Base-by-base conservation (phyloP, 257 asterid genomes). In the Ligustrum vulgare region DNA sequence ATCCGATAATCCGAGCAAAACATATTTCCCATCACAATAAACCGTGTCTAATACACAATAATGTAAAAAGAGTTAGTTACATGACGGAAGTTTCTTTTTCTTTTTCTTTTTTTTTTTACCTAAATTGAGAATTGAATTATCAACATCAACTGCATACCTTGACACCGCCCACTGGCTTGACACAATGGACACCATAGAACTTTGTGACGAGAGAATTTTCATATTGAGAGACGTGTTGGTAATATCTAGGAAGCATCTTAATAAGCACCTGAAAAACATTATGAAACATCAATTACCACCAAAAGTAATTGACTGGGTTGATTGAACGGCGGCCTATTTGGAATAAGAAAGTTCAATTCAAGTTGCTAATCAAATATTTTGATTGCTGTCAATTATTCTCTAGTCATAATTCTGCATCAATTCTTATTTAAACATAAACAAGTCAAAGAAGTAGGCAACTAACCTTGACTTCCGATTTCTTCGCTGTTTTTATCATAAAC, bases 1-100 rank as follows among this genome's bases (percentile, higher is more conserved):
- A 94, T 94, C 71, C 90, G 89, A 78, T 89, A 92, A 51, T 94
- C 98, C 18, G 98, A 90, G 87, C 98, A 92, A 89, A 94, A 92
- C 80, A 94, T 71, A 80, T 94, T 94, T 39, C 97, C 98, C 98
- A 94, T 94, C 67, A 94, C 98, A 85, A 94, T 87, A 81, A 94
- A 94, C 54, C 99, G 96, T 0, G 97, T 93, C 99, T 95, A 56
- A 56, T 39, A 51, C 7, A 47, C 11, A 77, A 76, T 7, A 76
- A 56, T 6, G 36, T 4, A 23, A 70, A 22, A 6, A 22, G 37
- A 60, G 62, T 84, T 37, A 87, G 84, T 70, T 33, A 49, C 23
- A 36, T 1, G 6, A 10, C 45, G 0, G 34, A 2, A 72, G 2
- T 43, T 18, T 39, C 7, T 8, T 22, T 1, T 32, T 28, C 1